Evolutionary conservation across 1,284 basidiomycete genomes (phyloP).

Genomic region (Agroathelia rolfsii): DNA sequence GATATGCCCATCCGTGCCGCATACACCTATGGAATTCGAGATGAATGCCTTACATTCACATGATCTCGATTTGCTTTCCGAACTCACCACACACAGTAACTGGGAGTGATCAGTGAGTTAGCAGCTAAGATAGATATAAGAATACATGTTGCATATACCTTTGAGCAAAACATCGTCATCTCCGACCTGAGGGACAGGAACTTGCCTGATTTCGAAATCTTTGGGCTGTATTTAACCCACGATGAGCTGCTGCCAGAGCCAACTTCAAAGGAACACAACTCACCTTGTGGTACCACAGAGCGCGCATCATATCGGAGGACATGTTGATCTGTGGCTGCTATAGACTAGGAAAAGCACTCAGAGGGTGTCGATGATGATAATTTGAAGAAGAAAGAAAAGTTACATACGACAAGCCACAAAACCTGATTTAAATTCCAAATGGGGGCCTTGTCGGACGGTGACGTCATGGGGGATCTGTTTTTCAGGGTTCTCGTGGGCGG

Average conservation of each 20-base stretch:
- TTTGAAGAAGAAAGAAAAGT: too few relatives aligned
- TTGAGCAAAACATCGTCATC: constrained; percentile 47
- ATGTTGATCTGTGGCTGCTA: constrained; percentile 13
- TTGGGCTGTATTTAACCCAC: constrained; percentile 25
- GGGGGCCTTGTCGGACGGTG: too few relatives aligned
- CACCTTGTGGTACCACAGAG: constrained; percentile 23
- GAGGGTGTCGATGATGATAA: too few relatives aligned
- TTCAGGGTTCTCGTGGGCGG: too few relatives aligned
- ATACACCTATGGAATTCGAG: constrained; percentile 24
- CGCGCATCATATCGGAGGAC: constrained; percentile 24
- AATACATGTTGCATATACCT: constrained; percentile 23
- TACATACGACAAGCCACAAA: too few relatives aligned
- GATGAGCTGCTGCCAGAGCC: too few relatives aligned
- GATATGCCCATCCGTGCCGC: constrained; percentile 49
- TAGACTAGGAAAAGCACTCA: too few relatives aligned
- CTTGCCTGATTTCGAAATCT: constrained; percentile 25
- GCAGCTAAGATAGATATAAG: not conserved
- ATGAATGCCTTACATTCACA: not conserved
- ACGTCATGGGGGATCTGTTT: too few relatives aligned
- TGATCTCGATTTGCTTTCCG: not conserved
- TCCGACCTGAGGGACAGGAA: constrained; percentile 34
- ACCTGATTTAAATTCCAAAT: too few relatives aligned
- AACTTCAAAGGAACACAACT: not conserved
- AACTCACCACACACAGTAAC: too few relatives aligned
- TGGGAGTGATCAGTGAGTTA: not conserved